Evolutionary conservation across 75 land plant species (phyloP), one percentile per base, ranked within the genome.

Genomic region (Azolla pinnata): DNA sequence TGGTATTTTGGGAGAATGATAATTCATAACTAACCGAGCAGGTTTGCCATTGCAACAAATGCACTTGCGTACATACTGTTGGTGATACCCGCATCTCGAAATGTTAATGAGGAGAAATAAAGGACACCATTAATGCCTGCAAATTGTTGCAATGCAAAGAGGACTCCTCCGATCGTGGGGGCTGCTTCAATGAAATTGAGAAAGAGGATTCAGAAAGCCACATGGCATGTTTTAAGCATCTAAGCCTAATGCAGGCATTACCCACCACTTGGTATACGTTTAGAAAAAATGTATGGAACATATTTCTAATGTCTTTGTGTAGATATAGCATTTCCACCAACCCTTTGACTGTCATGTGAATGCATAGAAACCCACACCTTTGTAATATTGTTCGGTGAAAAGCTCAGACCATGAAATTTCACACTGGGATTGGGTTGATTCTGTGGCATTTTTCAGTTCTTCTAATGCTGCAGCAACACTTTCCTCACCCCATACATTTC

Each of bases 81-180:
- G 31, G 78, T 68, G 3, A 91, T 71, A 31, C 97, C 97, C 23
- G 83, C 83, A 72, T 84, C 89, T 62, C 69, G 67, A 66, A 91
- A 87, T 9, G 88, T 84, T 59, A 82, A 69, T 30, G 97, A 87
- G 56, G 97, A 91, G 66, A 91, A 91, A 58, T 88, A 91, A 26
- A 91, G 78, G 47, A 91, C 86, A 35, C 93, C 97, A 73, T 88
- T 91, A 63, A 91, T 87, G 57, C 97, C 97, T 50, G 97, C 80
- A 69, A 91, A 91, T 33, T 91, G 97, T 56, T 91, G 97, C 38
- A 91, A 76, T 7, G 74, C 30, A 65, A 87, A 91, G 51, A 91
- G 83, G 23, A 80, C 54, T 33, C 88, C 83, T 30, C 97, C 97
- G 71, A 82, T 84, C 10, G 74, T 67, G 34, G 93, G 82, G 68